Evolutionary conservation across 768 basidiomycete species (phyloP).

Genomic region (Russula emetica): DNA sequence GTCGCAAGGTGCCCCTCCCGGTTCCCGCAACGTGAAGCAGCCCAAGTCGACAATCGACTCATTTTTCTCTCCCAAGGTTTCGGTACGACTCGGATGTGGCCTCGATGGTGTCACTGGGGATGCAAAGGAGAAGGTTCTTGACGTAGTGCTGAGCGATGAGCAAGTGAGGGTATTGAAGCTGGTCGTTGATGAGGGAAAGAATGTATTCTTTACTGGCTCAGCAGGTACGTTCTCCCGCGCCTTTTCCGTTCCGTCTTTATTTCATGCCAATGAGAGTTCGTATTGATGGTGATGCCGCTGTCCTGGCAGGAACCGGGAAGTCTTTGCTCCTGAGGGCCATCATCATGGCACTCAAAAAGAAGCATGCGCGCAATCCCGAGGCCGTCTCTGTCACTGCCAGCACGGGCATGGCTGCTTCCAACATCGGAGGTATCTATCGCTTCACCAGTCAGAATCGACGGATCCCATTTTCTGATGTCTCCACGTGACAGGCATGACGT

Average conservation of each 20-base stretch:
- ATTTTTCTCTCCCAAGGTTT: slow-evolving; percentile 35
- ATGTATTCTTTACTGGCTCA: slow-evolving; percentile 63
- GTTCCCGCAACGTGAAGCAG: slow-evolving; percentile 30
- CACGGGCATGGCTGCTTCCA: slow-evolving; percentile 63
- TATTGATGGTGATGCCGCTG: background rate
- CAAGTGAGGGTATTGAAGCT: slow-evolving; percentile 49
- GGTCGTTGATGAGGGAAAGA: slow-evolving; percentile 54
- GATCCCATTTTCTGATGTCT: slow-evolving; percentile 26
- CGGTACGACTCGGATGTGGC: slow-evolving; percentile 23
- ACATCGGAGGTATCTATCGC: slow-evolving; percentile 51
- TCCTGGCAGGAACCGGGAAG: slow-evolving; percentile 55
- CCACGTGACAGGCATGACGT: slow-evolving; percentile 45
- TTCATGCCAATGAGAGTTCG: background rate
- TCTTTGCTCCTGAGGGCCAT: slow-evolving; percentile 56
- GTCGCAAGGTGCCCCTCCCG: slow-evolving; percentile 28
- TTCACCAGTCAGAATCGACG: background rate
- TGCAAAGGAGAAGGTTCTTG: slow-evolving; percentile 27
- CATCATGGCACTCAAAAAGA: slow-evolving; percentile 48
- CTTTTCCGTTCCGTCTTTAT: background rate
- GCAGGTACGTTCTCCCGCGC: slow-evolving; percentile 44
- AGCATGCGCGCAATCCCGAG: slow-evolving; percentile 42
- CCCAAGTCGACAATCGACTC: slow-evolving; percentile 35
- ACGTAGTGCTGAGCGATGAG: slow-evolving; percentile 49
- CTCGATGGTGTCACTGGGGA: slow-evolving; percentile 24
- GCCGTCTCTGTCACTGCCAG: slow-evolving; percentile 55